Base-by-base conservation (phyloP, 345 rosid species). In the Durio zibethinus region DNA sequence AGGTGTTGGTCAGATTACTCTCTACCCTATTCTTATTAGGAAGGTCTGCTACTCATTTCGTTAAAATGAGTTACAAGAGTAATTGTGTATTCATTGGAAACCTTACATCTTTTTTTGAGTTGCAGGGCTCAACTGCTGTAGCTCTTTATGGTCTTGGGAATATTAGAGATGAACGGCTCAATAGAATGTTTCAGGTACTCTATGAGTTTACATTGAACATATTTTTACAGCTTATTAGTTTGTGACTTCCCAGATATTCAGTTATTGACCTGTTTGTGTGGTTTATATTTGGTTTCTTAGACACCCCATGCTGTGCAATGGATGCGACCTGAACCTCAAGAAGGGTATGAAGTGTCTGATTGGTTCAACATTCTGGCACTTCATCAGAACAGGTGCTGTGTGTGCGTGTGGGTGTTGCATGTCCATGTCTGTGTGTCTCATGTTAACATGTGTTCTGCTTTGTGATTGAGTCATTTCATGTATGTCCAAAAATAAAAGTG, bases 291-390 rank as follows among this genome's bases (percentile, higher is more conserved):
- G 53, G 75, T 73, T 77, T 78, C 59, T 68, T 78, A 95, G 99
- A 95, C 98, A 65, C 99, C 99, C 43, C 99, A 93, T 83, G 98
- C 97, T 78, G 93, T 95, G 62, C 97, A 93, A 83, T 95, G 99
- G 99, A 95, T 93, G 98, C 91, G 97, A 76, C 97, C 99, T 79
- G 99, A 95, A 90, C 85, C 93, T 81, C 94, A 93, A 87, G 97
- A 90, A 81, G 97, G 86, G 64, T 89, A 86, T 82, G 85, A 87
- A 64, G 88, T 88, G 54, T 91, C 98, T 67, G 97, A 93, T 74
- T 96, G 99, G 98, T 96, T 96, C 88, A 96, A 93, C 86, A 93
- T 96, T 85, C 88, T 96, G 80, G 97, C 92, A 67, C 98, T 96
- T 84, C 99, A 96, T 80, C 99, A 96, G 82, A 96, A 96, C 91